Base-by-base conservation (phyloP, 1,284 basidiomycete genomes). In the Anthracocystis walkeri region DNA sequence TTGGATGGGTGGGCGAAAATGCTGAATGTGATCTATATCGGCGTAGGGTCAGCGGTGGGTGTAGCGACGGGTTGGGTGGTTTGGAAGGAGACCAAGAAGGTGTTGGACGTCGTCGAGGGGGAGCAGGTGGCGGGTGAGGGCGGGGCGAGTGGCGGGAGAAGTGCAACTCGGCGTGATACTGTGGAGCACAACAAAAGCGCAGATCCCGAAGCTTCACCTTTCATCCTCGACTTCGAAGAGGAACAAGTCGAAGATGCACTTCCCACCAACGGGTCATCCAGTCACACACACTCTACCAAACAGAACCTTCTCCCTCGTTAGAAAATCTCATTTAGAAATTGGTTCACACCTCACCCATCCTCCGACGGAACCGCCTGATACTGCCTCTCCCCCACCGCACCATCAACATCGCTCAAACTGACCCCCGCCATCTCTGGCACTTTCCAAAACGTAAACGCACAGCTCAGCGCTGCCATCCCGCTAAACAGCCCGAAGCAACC, bases 401-500 rank as follows among this genome's bases (percentile, higher is more conserved):
- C 1, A 35, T 44, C 41, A 16, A 77, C 74, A 59, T 79, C 74
- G 54, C 61, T 74, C 38, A 79, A 40, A 29, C 66, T 70, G 25
- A 79, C 58, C 6, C 73, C 73, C 5, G 44, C 49, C 54, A 69
- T 67, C 51, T 82, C 80, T 16, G 80, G 80, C 44, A 82, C 51
- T 33, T 59, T 48, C 56, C 29, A 57, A 44, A 67, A 81, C 23
- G 80, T 77, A 23, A 82, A 82, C 18, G 57, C 46, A 49, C 79
- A 82, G 21, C 72, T 65, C 7, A 68, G 16, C 38, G 67, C 73
- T 18, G 74, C 58, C 1, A 82, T 51, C 29, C 23, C 65, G 40
- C 76, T 56, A 41, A 73, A 82, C 10, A 81, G 20, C 25, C 64
- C 71, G 42, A 82, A 82, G 27, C 65, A 66, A 0, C 80, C 79